Base-by-base conservation (phyloP, 1,284 basidiomycete genomes). In the Malassezia restricta region DNA sequence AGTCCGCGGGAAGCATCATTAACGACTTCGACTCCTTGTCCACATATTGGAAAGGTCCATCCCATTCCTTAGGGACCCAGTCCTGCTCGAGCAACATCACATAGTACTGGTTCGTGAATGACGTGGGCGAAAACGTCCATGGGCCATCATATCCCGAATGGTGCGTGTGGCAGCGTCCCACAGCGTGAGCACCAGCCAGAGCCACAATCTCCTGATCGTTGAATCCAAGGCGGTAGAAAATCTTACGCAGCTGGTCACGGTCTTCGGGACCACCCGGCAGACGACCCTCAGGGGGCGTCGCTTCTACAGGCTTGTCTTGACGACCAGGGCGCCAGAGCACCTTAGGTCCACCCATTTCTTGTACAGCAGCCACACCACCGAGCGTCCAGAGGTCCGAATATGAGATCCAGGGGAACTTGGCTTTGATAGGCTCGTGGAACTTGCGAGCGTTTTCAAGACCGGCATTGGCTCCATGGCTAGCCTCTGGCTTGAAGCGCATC, bases 41-140 rank as follows among this genome's bases (percentile, higher is more conserved):
- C 76, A 87, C 82, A 57, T 85, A 83, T 77, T 98, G 92, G 77
- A 88, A 90, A 37, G 90, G 89, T 41, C 90, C 91, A 58, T 78
- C 78, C 87, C 87, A 91, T 75, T 85, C 79, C 82, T 76, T 70
- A 14, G 75, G 74, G 30, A 73, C 68, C 78, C 78, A 79, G 58
- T 77, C 76, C 50, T 71, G 62, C 51, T 76, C 75, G 31, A 75
- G 73, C 43, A 78, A 70, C 35, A 78, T 73, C 40, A 66, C 68
- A 60, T 59, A 73, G 58, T 66, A 73, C 47, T 68, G 60, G 60
- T 65, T 70, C 8, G 61, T 61, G 57, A 70, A 71, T 30, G 62
- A 61, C 8, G 62, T 72, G n/a, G 66, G 69, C 48, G 61, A 59
- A 57, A 61, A 59, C 41, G 67, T 65, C 70, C 70, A 73, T 4